phyloP scores from a whole-genome alignment of 345 rosid genomes.

The sweet orange (Citrus sinensis) region DNA sequence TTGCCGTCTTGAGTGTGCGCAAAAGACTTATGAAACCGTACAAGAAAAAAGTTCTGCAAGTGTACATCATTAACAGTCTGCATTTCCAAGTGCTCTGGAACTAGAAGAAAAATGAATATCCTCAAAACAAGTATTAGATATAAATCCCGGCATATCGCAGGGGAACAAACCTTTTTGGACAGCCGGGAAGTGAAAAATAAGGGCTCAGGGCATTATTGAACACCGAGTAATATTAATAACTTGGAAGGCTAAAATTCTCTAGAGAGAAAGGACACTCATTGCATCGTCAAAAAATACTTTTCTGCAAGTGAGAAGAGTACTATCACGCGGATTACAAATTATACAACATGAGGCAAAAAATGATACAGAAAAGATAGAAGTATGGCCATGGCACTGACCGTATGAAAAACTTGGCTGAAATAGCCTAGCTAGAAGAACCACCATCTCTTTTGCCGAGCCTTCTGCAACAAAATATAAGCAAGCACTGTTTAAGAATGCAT shows the following conservation, averaged over 20 bases:
- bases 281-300: background rate
- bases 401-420: background rate
- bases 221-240: background rate
- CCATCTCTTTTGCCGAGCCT: conserved; percentile 52
- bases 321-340: background rate
- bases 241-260: background rate
- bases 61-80: too few relatives aligned
- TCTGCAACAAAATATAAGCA: conserved; percentile 29
- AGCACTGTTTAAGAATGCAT: background rate
- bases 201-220: background rate
- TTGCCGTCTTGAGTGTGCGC: too few relatives aligned
- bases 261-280: background rate
- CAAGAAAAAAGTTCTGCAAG: too few relatives aligned
- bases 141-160: background rate
- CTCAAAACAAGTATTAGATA: background rate
- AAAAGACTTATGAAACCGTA: too few relatives aligned
- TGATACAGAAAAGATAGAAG: background rate
- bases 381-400: background rate
- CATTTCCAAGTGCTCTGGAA: background rate
- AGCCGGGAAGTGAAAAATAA: background rate
- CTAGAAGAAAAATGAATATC: background rate
- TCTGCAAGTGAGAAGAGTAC: background rate
- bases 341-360: background rate
- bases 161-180: background rate
- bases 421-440: conserved; percentile 53